phyloP scores from a whole-genome alignment of 352 stramenopile species.

The Phytopythium litorale region DNA sequence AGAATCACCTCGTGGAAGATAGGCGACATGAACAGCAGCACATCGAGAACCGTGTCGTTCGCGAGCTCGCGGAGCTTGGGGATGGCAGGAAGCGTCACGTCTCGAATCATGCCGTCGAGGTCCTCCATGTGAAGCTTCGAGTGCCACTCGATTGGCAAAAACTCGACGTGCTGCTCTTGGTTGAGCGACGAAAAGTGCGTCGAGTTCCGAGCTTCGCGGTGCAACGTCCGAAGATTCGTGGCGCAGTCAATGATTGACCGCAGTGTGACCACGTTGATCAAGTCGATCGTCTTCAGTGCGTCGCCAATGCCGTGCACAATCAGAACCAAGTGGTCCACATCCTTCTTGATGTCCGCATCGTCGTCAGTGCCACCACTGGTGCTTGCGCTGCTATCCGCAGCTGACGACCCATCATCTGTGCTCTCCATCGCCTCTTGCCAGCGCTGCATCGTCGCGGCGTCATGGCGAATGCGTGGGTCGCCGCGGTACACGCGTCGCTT shows the following conservation, averaged over 20 bases:
- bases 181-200: constrained; percentile 60
- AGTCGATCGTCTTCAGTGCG: constrained; percentile 79
- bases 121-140: constrained; percentile 82
- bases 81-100: constrained; percentile 83
- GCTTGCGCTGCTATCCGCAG: constrained; percentile 2
- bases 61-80: constrained; percentile 90
- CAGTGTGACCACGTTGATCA: constrained; percentile 81
- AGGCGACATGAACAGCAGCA: constrained; percentile 92
- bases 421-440: constrained; percentile 60
- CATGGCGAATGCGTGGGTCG: constrained; percentile 63
- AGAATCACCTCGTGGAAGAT: constrained; percentile 91
- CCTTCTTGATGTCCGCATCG: constrained; percentile 65
- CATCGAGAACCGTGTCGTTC: constrained; percentile 92
- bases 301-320: constrained; percentile 91
- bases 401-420: constrained; percentile 8
- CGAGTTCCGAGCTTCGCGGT: constrained; percentile 59
- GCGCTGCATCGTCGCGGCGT: constrained; percentile 42
- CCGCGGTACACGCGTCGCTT: constrained; percentile 76
- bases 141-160: constrained; percentile 85
- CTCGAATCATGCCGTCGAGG: constrained; percentile 60
- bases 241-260: constrained; percentile 82
- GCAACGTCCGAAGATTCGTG: constrained; percentile 57
- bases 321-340: constrained; percentile 84
- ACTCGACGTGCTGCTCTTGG: constrained; percentile 41
- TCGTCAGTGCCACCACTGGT: constrained; percentile 21